phyloP scores from a whole-genome alignment of 139 green algal species.

The Gonium pectorale region DNA sequence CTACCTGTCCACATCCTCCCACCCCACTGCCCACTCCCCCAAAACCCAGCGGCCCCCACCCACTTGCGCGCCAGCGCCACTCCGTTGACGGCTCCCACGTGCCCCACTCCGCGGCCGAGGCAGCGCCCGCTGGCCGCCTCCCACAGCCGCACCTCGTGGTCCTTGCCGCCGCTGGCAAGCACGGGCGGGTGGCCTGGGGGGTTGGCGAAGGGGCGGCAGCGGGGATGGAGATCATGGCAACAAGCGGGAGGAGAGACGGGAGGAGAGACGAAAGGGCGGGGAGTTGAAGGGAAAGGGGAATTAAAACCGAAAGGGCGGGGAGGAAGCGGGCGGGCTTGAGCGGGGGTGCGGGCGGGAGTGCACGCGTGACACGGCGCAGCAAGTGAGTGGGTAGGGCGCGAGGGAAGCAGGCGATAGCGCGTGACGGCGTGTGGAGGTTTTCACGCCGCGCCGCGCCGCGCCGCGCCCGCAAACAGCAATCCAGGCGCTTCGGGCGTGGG shows the following conservation, averaged over 20 bases:
- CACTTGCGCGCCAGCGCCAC: constrained; percentile 79
- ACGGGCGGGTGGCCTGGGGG: constrained; percentile 17
- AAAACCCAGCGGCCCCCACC: not conserved
- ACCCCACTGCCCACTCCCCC: not conserved
- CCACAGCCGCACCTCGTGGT: constrained; percentile 90
- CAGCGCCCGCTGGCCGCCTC: constrained; percentile 62
- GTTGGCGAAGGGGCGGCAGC: not conserved
- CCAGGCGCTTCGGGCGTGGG: too few species aligned
- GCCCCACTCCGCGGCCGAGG: constrained; percentile 78
- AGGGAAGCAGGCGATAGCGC: too few species aligned
- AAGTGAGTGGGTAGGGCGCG: too few species aligned
- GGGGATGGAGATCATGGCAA: not conserved
- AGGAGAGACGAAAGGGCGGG: not conserved
- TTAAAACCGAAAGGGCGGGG: too few species aligned
- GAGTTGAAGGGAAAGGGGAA: not conserved
- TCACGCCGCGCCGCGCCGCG: too few species aligned
- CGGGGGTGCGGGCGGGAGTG: too few species aligned
- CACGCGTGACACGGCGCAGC: too few species aligned
- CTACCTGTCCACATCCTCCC: too few species aligned
- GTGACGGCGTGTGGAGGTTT: too few species aligned
- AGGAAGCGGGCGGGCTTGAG: too few species aligned
- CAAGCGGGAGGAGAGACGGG: not conserved
- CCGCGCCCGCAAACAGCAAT: too few species aligned
- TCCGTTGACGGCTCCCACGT: constrained; percentile 86
- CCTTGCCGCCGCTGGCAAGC: constrained; percentile 83